These are phyloP conservation scores for Alloteropsis angusta DNA, from an alignment of 202 grass and related monocot genomes.

Conservation along the genomic window DNA sequence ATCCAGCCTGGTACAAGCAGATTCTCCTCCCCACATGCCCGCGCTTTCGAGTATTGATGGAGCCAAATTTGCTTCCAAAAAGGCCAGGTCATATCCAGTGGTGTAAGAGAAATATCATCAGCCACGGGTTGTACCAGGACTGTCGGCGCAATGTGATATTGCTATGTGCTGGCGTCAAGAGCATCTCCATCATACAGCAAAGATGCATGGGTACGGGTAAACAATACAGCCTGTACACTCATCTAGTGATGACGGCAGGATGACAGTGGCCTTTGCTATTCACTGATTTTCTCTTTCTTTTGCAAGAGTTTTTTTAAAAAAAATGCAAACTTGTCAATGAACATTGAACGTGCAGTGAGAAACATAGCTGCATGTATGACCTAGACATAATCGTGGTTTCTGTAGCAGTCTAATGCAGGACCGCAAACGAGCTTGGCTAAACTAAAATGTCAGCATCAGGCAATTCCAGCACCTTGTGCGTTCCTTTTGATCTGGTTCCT, in stretches of 20 bases:
- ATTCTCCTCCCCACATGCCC: conserved; percentile 22
- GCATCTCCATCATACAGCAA: conserved; percentile 20
- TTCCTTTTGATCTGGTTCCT: conserved; percentile 67
- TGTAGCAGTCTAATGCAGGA: neutral
- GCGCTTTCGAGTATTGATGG: neutral
- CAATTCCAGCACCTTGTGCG: conserved; percentile 83
- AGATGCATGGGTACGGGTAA: neutral
- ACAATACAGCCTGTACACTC: conserved; percentile 3
- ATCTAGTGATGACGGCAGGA: neutral
- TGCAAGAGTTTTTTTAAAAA: neutral
- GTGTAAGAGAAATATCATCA: neutral
- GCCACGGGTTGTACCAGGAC: neutral
- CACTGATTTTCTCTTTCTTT: neutral
- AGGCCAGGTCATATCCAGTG: conserved; percentile 30
- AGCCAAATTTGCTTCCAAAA: conserved; percentile 11
- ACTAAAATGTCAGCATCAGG: conserved; percentile 63
- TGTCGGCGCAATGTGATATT: conserved; percentile 21
- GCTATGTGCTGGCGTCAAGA: neutral
- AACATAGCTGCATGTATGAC: conserved; percentile 3
- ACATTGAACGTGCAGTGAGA: neutral
- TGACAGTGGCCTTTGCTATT: neutral
- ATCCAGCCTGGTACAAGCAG: conserved; percentile 25
- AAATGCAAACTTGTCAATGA: neutral
- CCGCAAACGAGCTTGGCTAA: conserved; percentile 21
- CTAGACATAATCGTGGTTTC: neutral